Base-by-base conservation (phyloP, 768 basidiomycete genomes). In the Suillus spraguei region DNA sequence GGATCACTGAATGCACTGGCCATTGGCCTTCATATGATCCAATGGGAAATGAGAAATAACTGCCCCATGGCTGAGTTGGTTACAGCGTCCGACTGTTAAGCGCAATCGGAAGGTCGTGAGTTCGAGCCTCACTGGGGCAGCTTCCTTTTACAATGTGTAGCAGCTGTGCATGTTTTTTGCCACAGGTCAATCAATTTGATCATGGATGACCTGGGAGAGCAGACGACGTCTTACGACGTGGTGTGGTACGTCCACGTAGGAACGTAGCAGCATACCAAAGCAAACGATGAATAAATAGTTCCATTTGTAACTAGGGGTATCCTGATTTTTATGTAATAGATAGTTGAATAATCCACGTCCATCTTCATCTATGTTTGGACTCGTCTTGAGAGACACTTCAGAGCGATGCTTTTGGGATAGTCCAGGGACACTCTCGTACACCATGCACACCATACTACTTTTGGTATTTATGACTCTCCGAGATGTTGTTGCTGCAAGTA, bases 61-160 rank as follows among this genome's bases (percentile, higher is more conserved):
- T 82, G 80, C 80, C 80, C 81, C 80, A 82, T 82, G 81, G 78
- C 80, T 82, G 78, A 81, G 79, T 78, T 79, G 80, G 79, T 80
- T 71, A 80, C 77, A 80, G 79, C 79, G 79, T 80, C 79, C 79
- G 79, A 80, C 79, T 80, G 79, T 80, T 80, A 79, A 38, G 36
- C 41, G 63, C 60, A 20, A 81, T 81, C 78, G 78, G 80, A 81
- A 81, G 79, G 81, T 80, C 79, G 79, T 78, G 80, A 81, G 80
- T 82, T 81, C 80, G 80, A 82, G 74, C 79, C 79, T 82, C 80
- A 78, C 76, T 81, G 79, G 80, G 81, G 81, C 80, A 81, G 80
- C 7, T 22, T 4, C 6, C 28, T 28, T 28, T 28, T 28, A 28
- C n/a, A n/a, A n/a, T n/a, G n/a, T n/a, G n/a, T n/a, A n/a, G n/a